A percentile compares a stretch with the other conserved stretches of the same genome.
Conservation (phyloP, 257 asterid species). For the Solanum ossicruentum region DNA sequence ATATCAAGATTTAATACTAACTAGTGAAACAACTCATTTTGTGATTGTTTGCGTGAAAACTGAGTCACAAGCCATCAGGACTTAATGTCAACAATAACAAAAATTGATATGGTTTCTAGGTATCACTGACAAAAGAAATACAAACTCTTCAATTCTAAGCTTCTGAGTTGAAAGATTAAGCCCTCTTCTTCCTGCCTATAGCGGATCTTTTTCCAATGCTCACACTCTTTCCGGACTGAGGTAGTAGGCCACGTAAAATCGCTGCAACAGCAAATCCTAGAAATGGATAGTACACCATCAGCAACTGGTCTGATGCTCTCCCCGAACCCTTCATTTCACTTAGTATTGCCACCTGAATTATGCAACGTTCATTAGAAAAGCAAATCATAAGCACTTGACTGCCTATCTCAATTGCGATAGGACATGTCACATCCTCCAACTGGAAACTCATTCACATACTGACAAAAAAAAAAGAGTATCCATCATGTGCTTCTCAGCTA, state of each 20-base stretch:
- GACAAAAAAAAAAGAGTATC: not conserved
- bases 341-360: constrained; percentile 53
- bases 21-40: not conserved
- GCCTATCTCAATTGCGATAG: not conserved
- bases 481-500: not conserved
- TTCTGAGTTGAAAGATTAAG: constrained; percentile 6
- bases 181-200: constrained; percentile 49
- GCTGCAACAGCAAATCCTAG: constrained; percentile 50
- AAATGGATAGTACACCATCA: constrained; percentile 57
- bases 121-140: not conserved
- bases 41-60: not conserved
- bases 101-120: not conserved
- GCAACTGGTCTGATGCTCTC: constrained; percentile 50
- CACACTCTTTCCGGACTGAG: constrained; percentile 29
- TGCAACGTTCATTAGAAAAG: not conserved
- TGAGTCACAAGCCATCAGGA: not conserved
- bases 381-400: not conserved
- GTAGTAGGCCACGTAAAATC: constrained; percentile 50
- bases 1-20: no score
- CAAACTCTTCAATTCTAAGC: not conserved
- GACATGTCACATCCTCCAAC: not conserved
- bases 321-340: constrained; percentile 46
- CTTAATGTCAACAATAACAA: not conserved
- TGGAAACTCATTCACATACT: not conserved
- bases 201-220: constrained; percentile 27